Conservation (phyloP, 495 filamentous ascomycete genomes). For the Hypoxylon lenormandii region DNA sequence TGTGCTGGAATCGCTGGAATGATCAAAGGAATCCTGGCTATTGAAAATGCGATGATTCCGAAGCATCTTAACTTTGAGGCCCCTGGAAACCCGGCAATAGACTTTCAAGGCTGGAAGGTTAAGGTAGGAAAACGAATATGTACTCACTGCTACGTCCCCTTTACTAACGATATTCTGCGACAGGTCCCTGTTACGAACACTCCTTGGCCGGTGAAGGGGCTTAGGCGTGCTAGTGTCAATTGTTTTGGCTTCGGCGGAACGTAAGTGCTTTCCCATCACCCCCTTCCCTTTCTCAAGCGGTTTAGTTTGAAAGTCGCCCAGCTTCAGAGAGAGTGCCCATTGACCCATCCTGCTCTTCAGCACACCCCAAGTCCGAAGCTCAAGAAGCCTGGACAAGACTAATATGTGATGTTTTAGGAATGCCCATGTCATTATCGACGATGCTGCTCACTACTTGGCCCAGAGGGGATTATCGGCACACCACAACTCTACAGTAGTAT, state of each 20-base stretch:
- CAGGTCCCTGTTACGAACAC: slow-evolving; percentile 27
- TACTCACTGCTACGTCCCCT: neutral
- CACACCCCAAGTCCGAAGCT: neutral
- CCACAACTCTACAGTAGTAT: slow-evolving; percentile 12
- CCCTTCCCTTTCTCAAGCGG: neutral
- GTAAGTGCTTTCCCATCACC: slow-evolving; percentile 7
- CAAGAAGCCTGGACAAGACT: neutral
- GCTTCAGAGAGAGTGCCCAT: no score
- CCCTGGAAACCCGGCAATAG: slow-evolving; percentile 56
- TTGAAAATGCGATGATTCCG: slow-evolving; percentile 65
- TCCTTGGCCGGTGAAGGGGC: slow-evolving; percentile 27
- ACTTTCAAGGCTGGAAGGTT: slow-evolving; percentile 52
- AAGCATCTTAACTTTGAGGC: slow-evolving; percentile 58
- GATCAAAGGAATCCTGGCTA: slow-evolving; percentile 63
- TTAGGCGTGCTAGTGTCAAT: slow-evolving; percentile 37
- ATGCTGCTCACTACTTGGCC: slow-evolving; percentile 30
- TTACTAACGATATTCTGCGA: slow-evolving; percentile 1
- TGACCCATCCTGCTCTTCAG: neutral
- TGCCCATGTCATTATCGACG: slow-evolving; percentile 38
- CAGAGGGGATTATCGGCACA: slow-evolving; percentile 28
- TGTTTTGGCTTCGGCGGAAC: slow-evolving; percentile 44
- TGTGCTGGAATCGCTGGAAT: slow-evolving; percentile 60
- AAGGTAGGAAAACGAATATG: slow-evolving; percentile 37
- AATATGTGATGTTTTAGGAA: slow-evolving; percentile 17
- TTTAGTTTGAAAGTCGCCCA: neutral